Conservation (phyloP, 306 rosid species). For the Delonix regia region DNA sequence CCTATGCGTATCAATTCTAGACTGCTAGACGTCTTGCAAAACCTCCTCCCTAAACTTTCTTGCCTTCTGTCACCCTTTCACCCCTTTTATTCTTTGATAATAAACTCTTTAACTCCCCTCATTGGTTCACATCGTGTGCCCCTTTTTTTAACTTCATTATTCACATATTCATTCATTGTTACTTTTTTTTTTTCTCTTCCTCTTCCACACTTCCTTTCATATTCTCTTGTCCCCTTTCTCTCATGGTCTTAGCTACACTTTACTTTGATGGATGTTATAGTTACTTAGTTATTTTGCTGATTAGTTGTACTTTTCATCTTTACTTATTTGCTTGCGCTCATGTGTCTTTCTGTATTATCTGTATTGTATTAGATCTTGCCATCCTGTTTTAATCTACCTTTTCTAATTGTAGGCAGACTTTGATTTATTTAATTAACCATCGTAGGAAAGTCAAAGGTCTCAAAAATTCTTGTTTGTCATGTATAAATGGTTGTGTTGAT, state of each 20-base stretch:
- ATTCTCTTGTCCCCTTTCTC: too few relatives aligned
- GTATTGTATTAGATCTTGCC: not conserved
- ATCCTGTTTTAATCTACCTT: not conserved
- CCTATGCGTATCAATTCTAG: too few relatives aligned
- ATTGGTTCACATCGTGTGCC: not conserved
- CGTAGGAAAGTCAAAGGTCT: not conserved
- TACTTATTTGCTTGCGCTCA: not conserved
- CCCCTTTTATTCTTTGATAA: not conserved
- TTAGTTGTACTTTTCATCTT: not conserved
- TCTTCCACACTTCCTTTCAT: not conserved
- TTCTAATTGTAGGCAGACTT: not conserved
- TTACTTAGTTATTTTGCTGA: not conserved
- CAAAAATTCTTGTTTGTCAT: not conserved
- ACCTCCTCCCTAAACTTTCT: not conserved
- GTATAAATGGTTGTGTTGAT: not conserved
- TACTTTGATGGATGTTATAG: not conserved
- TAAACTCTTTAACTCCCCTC: not conserved
- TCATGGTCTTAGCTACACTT: not conserved
- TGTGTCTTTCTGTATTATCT: not conserved
- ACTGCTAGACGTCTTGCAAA: not conserved
- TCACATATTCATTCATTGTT: not conserved
- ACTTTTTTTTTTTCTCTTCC: not conserved
- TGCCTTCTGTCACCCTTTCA: not conserved
- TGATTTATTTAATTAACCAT: not conserved
- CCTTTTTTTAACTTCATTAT: not conserved